A percentile compares a stretch with the other conserved stretches of the same genome.
Evolutionary conservation across 2,329 filamentous ascomycete genomes (phyloP).

Genomic region (Rhinocladiella similis): DNA sequence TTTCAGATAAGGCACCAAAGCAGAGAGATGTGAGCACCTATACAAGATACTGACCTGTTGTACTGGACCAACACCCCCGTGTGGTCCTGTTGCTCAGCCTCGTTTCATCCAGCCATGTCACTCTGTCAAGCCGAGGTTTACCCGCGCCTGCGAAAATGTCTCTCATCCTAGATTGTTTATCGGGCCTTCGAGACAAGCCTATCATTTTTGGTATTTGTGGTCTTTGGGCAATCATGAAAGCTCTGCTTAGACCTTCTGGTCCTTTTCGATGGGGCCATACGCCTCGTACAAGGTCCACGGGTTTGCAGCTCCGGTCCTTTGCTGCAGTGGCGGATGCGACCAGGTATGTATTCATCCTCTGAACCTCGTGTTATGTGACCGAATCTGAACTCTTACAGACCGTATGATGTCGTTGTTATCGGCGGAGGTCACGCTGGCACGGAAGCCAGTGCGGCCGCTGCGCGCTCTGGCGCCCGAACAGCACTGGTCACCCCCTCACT

Average conservation of each 20-base stretch:
- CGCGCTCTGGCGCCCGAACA: slow-evolving; percentile 82
- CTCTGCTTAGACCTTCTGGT: slow-evolving; percentile 12
- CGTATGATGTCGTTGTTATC: slow-evolving; percentile 91
- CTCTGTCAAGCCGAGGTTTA: slow-evolving; percentile 2
- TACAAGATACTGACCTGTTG: too few species aligned
- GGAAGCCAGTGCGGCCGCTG: slow-evolving; percentile 89
- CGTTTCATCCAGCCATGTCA: not conserved
- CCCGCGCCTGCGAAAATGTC: slow-evolving; percentile 5
- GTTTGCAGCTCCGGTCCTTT: slow-evolving; percentile 24
- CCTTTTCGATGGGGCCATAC: slow-evolving; percentile 28
- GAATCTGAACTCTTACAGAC: slow-evolving; percentile 44
- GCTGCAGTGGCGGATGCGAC: slow-evolving; percentile 26
- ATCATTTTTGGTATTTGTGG: not conserved
- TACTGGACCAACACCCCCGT: too few species aligned
- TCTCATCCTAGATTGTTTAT: not conserved
- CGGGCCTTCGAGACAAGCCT: not conserved
- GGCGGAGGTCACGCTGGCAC: slow-evolving; percentile 94
- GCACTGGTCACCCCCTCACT: slow-evolving; percentile 85
- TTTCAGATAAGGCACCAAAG: too few species aligned
- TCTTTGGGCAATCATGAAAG: slow-evolving; percentile 13
- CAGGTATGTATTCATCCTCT: slow-evolving; percentile 9
- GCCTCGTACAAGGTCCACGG: slow-evolving; percentile 25
- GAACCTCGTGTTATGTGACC: not conserved
- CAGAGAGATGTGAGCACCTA: too few species aligned
- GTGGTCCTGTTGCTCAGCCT: not conserved